Percentiles rank a stretch among this genome's conserved stretches.
These are phyloP conservation scores for Colletotrichum tamarilloi DNA, from an alignment of 2,329 filamentous ascomycete genomes.

Conservation along the genomic window DNA sequence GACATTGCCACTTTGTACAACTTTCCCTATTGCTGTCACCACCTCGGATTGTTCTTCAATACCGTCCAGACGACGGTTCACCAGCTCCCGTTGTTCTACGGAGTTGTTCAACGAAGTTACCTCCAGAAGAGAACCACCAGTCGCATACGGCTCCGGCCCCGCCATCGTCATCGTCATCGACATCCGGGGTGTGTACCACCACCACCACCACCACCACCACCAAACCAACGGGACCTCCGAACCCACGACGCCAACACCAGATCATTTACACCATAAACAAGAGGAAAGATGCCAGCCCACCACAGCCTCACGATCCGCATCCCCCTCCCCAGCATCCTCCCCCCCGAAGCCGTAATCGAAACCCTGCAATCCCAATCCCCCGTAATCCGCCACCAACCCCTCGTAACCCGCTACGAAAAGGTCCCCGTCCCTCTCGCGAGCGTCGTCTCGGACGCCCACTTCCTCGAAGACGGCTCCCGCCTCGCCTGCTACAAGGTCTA, in stretches of 20 bases:
- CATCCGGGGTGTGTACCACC: not conserved
- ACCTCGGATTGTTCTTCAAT: not conserved
- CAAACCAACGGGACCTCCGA: not conserved
- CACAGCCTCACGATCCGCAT: constrained; percentile 51
- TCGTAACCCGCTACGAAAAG: constrained; percentile 49
- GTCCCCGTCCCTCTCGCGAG: constrained; percentile 46
- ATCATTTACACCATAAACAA: not conserved
- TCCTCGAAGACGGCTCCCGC: constrained; percentile 45
- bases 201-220: not conserved
- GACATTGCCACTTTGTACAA: not conserved
- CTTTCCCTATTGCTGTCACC: not conserved
- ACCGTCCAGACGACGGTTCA: not conserved
- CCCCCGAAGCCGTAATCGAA: constrained; percentile 50
- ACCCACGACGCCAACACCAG: not conserved
- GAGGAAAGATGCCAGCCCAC: constrained; percentile 36
- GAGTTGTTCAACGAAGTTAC: not conserved
- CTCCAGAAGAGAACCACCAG: not conserved
- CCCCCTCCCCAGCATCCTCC: constrained; percentile 53
- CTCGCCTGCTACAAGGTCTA: constrained; percentile 48
- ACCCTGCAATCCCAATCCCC: constrained; percentile 53
- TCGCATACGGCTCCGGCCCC: not conserved
- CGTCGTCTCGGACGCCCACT: constrained; percentile 54
- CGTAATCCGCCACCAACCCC: constrained; percentile 54
- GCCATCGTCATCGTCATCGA: not conserved
- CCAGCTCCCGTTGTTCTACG: not conserved